Base-by-base conservation (phyloP, 345 rosid species). In the Eucalyptus dawsonii region DNA sequence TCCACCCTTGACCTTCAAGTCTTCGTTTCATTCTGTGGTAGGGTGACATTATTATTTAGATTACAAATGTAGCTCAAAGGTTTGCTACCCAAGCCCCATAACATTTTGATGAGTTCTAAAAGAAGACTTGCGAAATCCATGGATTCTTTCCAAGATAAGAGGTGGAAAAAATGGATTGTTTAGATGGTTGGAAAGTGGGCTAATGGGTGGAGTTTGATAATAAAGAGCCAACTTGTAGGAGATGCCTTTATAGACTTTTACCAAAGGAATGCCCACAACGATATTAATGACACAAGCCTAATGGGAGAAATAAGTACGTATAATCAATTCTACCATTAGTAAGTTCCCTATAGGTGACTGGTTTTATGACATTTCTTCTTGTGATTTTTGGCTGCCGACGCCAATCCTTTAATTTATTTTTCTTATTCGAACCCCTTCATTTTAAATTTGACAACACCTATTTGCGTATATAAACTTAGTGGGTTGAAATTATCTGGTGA, bases 261-360 rank as follows among this genome's bases (percentile, higher is more conserved):
- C 65, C 65, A 24, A 25, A 25, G 65, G 27, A 58, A 58, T 58
- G 65, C n/a, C 65, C 15, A 11, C 67, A 27, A 60, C 4, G 13
- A 29, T 25, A 5, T 54, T 54, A 54, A 54, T 22, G 60, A 54
- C 2, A 54, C 27, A 54, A 54, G 27, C 60, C 60, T 21, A 21
- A 54, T 22, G 60, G 60, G 3, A 0, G 1, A 54, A 22, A 1
- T 54, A 19, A 54, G 60, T 8, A 54, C 1, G 60, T 19, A 54
- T 21, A 2, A 54, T 21, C 60, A 54, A 54, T 54, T 54, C 60
- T 54, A 54, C 27, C 11, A 1, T 54, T 54, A 54, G 11, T 21
- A 9, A 5, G 60, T 6, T 0, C 67, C n/a, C 1, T 3, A 12
- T 0, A 25, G 2, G 67, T 25, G n/a, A 25, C 3, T 60, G n/a